Conservation (phyloP, 805 yeast genomes). For the Clavispora fructus region DNA sequence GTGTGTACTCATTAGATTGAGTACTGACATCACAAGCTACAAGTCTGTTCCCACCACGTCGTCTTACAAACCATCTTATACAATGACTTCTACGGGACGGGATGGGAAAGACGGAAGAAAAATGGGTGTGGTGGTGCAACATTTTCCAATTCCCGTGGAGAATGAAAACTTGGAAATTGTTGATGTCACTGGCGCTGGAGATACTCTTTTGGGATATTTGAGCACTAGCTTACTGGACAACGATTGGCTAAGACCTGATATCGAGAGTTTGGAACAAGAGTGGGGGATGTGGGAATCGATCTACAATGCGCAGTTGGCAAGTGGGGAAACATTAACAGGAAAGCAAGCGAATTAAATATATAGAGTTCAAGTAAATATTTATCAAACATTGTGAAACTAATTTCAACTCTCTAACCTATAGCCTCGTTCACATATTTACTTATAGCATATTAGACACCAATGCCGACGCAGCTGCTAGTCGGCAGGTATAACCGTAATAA, state of each 20-base stretch:
- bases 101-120: slow-evolving; percentile 12
- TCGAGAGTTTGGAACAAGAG: slow-evolving; percentile 27
- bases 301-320: slow-evolving; percentile 36
- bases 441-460: neutral
- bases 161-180: slow-evolving; percentile 30
- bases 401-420: too few relatives aligned
- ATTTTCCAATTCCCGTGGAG: slow-evolving; percentile 43
- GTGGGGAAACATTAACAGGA: slow-evolving; percentile 21
- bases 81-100: slow-evolving; percentile 18
- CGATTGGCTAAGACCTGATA: slow-evolving; percentile 22
- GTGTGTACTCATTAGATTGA: slow-evolving; percentile 36
- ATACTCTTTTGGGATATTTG: slow-evolving; percentile 66
- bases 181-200: slow-evolving; percentile 90
- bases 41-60: slow-evolving; percentile 31
- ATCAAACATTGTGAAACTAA: too few relatives aligned
- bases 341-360: too few relatives aligned
- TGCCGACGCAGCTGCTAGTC: neutral
- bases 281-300: slow-evolving; percentile 34
- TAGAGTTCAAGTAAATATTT: too few relatives aligned
- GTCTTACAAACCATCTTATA: slow-evolving; percentile 19
- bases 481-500: too few relatives aligned
- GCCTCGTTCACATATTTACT: too few relatives aligned
- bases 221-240: slow-evolving; percentile 29
- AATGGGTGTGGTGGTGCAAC: slow-evolving; percentile 58
- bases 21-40: slow-evolving; percentile 29